Conservation (phyloP, 1,284 basidiomycete genomes). For the Mycosarcoma mackinlayi region DNA sequence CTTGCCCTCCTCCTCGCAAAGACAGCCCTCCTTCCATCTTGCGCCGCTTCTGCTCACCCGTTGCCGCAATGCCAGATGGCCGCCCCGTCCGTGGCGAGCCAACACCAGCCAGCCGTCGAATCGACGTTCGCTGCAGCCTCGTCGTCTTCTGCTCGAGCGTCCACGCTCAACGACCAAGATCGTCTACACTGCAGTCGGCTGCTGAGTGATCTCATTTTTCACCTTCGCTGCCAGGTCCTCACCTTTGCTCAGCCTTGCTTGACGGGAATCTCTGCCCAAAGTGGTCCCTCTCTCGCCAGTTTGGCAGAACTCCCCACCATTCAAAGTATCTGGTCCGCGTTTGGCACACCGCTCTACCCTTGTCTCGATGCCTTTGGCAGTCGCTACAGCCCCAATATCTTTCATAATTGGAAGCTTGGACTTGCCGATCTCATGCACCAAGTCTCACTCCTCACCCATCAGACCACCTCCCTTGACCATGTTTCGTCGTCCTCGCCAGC, state of each 20-base stretch:
- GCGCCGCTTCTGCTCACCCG: background rate
- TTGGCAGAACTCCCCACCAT: constrained; percentile 22
- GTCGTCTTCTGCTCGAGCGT: constrained; percentile 1
- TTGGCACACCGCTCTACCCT: constrained; percentile 26
- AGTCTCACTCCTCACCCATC: constrained; percentile 24
- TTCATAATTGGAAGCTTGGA: constrained; percentile 38
- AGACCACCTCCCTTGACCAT: background rate
- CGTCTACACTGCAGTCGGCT: constrained; percentile 30
- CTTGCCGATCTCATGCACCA: constrained; percentile 40
- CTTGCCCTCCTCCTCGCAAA: constrained; percentile 31
- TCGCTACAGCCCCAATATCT: constrained; percentile 36
- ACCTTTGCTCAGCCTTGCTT: constrained; percentile 12
- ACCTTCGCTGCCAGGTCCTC: constrained; percentile 27
- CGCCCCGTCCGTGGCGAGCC: constrained; percentile 6
- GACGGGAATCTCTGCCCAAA: background rate
- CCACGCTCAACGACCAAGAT: constrained; percentile 7
- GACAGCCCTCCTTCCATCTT: constrained; percentile 17
- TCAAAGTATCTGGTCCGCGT: constrained; percentile 30
- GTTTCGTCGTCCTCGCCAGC: background rate
- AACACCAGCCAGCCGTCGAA: constrained; percentile 2
- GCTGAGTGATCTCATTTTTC: constrained; percentile 35
- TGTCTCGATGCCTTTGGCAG: constrained; percentile 25
- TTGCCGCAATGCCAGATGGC: background rate
- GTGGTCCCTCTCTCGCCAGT: constrained; percentile 5
- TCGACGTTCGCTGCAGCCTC: background rate